Evolutionary conservation across 306 rosid species (phyloP), one percentile per base, ranked within the genome.

Genomic region (Ochetophila trinervis): DNA sequence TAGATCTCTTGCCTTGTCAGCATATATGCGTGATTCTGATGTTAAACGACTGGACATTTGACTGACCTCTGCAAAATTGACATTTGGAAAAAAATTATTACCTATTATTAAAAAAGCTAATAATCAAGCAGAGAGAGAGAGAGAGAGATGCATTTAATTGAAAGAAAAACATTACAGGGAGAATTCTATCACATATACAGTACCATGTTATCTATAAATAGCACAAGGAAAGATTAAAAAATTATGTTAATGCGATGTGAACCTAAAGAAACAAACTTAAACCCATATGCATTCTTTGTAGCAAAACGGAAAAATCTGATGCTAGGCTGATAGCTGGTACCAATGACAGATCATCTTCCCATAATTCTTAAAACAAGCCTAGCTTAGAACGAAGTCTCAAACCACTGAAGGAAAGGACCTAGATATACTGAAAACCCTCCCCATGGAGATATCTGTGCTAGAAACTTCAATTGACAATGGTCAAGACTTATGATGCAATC

Each of bases 41-140:
- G 99, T 84, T 71, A 93, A 79, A 67, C 88, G 91, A 74, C 87
- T 88, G n/a, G 97, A 93, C 94, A 90, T 90, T 86, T 90, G 86
- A 77, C 97, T 90, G 80, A 90, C 99, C 97, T 88, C 99, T 93
- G 97, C 84, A 83, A 74, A 58, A 63, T 80, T 81, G 62, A 63
- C 47, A 71, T 63, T 66, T 15, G 22, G 69, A 40, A 50, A 62
- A 35, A 73, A 27, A 27, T 56, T 21, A 65, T 66, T 56, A 84
- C 35, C 22, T 27, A 18, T 36, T 55, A 48, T 2, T 44, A 62
- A n/a, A 69, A 19, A 50, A 6, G 8, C 7, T 17, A 50, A 50
- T 34, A 45, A 40, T 14, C 37, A n/a, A 72, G 35, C 34, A 20
- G n/a, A n/a, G n/a, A n/a, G n/a, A n/a, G n/a, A n/a, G n/a, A 37